phyloP scores from a whole-genome alignment of 805 yeast species.

The Wickerhamomyces queroliae region DNA sequence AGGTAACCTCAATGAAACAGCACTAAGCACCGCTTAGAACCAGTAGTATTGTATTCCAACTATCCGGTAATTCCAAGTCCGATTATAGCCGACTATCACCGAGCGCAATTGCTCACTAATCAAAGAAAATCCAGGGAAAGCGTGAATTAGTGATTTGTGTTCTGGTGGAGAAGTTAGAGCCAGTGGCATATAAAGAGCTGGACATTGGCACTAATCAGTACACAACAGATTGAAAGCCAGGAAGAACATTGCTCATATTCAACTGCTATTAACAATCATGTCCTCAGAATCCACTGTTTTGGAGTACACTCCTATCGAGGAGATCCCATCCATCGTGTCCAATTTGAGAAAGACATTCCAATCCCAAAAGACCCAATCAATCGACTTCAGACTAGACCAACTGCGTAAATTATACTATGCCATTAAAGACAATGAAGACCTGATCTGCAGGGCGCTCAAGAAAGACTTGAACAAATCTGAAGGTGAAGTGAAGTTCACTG shows the following conservation, averaged over 20 bases:
- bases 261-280: neutral
- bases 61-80: no score
- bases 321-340: conserved; percentile 42
- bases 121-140: no score
- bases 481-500: conserved; percentile 58
- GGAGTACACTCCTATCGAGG: conserved; percentile 39
- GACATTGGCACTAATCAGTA: no score
- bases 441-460: conserved; percentile 49
- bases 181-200: no score
- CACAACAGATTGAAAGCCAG: no score
- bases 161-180: no score
- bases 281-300: conserved; percentile 5
- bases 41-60: no score
- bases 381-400: conserved; percentile 53
- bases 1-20: no score
- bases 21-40: no score
- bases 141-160: no score
- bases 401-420: conserved; percentile 64
- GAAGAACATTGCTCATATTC: neutral
- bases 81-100: no score
- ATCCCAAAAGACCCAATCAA: conserved; percentile 40
- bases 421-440: conserved; percentile 50
- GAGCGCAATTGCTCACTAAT: no score
- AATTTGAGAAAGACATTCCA: conserved; percentile 36
- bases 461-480: conserved; percentile 64